Percentiles rank a stretch among this genome's conserved stretches.
Evolutionary conservation across 169 alveolate genomes (phyloP).

Genomic region (Cystoisospora suis): DNA sequence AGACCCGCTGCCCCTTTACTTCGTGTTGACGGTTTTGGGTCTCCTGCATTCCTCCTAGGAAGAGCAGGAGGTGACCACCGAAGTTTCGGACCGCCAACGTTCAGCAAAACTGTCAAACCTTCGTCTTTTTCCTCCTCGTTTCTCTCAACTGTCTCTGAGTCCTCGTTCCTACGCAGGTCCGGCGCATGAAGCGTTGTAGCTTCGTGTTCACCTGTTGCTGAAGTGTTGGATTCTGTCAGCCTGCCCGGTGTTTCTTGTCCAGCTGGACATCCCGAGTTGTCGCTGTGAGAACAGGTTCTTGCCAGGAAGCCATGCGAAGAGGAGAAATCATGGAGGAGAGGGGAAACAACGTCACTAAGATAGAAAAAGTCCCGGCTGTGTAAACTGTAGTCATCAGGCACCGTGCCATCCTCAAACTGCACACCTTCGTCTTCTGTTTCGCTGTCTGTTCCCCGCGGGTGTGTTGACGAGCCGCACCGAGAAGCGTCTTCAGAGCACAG

Average conservation of each 20-base stretch:
- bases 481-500: background rate
- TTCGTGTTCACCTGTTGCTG: background rate
- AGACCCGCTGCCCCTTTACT: background rate
- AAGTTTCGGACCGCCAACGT: too few species aligned
- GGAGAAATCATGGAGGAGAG: background rate
- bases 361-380: background rate
- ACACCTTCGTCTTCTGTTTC: background rate
- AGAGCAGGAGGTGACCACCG: background rate
- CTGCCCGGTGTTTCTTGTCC: background rate
- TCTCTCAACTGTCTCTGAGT: background rate
- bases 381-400: background rate
- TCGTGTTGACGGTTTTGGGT: background rate
- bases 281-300: too few species aligned
- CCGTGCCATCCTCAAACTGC: background rate
- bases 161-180: background rate
- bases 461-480: background rate
- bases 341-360: background rate
- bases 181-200: background rate
- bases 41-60: background rate
- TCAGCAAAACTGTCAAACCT: too few species aligned
- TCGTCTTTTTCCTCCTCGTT: too few species aligned
- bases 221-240: background rate
- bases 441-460: background rate
- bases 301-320: background rate
- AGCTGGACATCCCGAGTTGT: constrained; percentile 25